Conservation (phyloP, 352 stramenopile genomes). For the Phytophthora meadii region DNA sequence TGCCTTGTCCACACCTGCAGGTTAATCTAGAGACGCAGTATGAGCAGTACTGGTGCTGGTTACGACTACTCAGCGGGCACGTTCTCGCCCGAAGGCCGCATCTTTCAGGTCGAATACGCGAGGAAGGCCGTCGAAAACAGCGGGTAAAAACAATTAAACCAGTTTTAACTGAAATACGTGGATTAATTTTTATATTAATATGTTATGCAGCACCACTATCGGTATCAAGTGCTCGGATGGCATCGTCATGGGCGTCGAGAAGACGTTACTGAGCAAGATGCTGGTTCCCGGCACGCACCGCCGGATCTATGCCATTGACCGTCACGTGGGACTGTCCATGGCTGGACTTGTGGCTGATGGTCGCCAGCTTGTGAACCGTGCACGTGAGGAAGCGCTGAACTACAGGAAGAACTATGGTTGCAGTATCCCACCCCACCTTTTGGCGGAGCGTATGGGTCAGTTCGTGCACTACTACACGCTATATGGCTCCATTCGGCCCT, state of each 20-base stretch:
- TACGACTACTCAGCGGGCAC: constrained; percentile 92
- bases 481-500: constrained; percentile 97
- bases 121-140: constrained; percentile 98
- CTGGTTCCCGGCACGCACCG: constrained; percentile 91
- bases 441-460: constrained; percentile 95
- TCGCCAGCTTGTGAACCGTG: constrained; percentile 96
- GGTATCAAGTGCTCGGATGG: constrained; percentile 98
- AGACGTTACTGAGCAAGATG: constrained; percentile 95
- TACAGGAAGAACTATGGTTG: constrained; percentile 98
- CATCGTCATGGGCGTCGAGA: constrained; percentile 98
- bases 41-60: constrained; percentile 88
- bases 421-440: constrained; percentile 91
- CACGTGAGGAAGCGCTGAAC: constrained; percentile 93
- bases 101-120: constrained; percentile 99
- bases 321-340: constrained; percentile 93
- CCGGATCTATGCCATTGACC: constrained; percentile 90
- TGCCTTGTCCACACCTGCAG: not conserved
- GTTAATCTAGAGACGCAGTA: constrained; percentile 32
- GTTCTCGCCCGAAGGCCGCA: constrained; percentile 98
- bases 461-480: constrained; percentile 99
- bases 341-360: constrained; percentile 96
- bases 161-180: not conserved
- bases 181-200: not conserved
- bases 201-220: constrained; percentile 90
- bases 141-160: constrained; percentile 49